A percentile compares a stretch with the other conserved stretches of the same genome.
phyloP scores from a whole-genome alignment of 257 asterid species.

The Buddleja alternifolia region DNA sequence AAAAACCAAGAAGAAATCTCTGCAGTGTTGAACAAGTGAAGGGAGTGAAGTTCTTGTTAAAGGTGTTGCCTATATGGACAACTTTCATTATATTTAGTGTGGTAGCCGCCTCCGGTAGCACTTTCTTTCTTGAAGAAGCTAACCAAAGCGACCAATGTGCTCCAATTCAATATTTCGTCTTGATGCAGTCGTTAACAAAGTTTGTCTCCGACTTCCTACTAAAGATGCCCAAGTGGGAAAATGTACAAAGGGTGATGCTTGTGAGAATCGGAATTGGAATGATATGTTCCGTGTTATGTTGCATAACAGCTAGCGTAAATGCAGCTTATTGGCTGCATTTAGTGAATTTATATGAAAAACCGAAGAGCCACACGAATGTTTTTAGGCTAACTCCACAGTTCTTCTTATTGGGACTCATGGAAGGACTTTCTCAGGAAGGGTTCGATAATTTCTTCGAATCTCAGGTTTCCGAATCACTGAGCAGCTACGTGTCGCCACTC shows the following conservation, averaged over 20 bases:
- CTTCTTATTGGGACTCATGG: slow-evolving; percentile 26
- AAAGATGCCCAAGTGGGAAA: not conserved
- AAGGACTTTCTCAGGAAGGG: slow-evolving; percentile 16
- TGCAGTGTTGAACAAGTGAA: slow-evolving; percentile 22
- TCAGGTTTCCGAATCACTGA: slow-evolving; percentile 10
- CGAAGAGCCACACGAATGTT: not conserved
- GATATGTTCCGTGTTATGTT: slow-evolving; percentile 23
- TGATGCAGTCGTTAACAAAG: not conserved
- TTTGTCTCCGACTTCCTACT: not conserved
- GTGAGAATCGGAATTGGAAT: slow-evolving; percentile 27
- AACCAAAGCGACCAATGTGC: not conserved
- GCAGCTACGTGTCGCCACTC: not conserved
- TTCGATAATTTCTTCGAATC: slow-evolving; percentile 14
- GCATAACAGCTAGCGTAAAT: slow-evolving; percentile 17
- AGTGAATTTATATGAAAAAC: not conserved
- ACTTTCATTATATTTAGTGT: slow-evolving; percentile 20
- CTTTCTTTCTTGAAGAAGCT: slow-evolving; percentile 34
- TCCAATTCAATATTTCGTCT: not conserved
- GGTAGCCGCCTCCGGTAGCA: slow-evolving; percentile 24
- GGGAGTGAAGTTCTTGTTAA: slow-evolving; percentile 24
- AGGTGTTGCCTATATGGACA: slow-evolving; percentile 31
- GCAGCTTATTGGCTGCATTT: not conserved
- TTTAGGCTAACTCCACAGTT: slow-evolving; percentile 25
- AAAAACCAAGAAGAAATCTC: not conserved
- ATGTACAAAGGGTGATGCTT: not conserved